Evolutionary conservation across 2,329 filamentous ascomycete species (phyloP).

Genomic region (Trichoderma sp.): DNA sequence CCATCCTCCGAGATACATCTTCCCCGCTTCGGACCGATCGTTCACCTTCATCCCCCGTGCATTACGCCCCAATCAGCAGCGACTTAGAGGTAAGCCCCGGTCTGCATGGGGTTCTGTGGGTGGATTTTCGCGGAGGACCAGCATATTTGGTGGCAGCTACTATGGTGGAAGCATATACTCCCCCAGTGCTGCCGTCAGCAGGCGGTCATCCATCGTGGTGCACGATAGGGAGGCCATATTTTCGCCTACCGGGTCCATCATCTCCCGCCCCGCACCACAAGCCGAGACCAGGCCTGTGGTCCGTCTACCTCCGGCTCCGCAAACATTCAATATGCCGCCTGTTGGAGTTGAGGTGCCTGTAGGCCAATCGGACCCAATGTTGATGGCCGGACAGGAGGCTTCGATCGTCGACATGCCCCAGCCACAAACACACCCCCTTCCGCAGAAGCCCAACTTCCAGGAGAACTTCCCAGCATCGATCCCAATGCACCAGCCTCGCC

Average conservation of each 20-base stretch:
- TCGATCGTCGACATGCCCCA: conserved; percentile 54
- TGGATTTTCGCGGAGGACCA: conserved; percentile 75
- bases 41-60: conserved; percentile 98
- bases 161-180: conserved; percentile 80
- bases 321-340: conserved; percentile 28
- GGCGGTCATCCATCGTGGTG: conserved; percentile 71
- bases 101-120: conserved; percentile 68
- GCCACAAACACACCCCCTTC: conserved; percentile 57
- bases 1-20: conserved; percentile 79
- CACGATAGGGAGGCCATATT: conserved; percentile 69
- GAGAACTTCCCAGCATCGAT: conserved; percentile 52
- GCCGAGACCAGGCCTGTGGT: conserved; percentile 73
- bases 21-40: conserved; percentile 83
- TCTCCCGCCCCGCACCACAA: conserved; percentile 64
- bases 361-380: conserved; percentile 23
- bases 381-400: conserved; percentile 27
- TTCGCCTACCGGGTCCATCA: conserved; percentile 76
- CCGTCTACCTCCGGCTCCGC: conserved; percentile 68
- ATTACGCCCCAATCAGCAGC: conserved; percentile 88
- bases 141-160: conserved; percentile 68
- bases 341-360: conserved; percentile 25
- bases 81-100: conserved; percentile 65
- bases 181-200: conserved; percentile 82
- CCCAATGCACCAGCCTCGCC: conserved; percentile 90
- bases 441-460: conserved; percentile 57